Evolutionary conservation across 495 filamentous ascomycete genomes (phyloP).

Genomic region (Aspergillus cavernicola): DNA sequence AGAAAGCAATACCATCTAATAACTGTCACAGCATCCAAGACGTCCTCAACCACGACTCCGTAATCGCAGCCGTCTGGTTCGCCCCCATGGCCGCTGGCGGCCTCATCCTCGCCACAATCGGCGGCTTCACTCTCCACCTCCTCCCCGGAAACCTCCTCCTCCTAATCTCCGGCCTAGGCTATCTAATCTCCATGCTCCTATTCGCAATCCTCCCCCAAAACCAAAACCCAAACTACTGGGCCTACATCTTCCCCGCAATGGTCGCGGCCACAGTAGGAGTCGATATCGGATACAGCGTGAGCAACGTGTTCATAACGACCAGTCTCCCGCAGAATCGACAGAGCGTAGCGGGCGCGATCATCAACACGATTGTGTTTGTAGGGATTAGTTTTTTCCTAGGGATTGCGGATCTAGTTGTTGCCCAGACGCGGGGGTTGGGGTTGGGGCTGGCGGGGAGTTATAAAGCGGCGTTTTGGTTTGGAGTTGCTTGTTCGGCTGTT

Average conservation of each 20-base stretch:
- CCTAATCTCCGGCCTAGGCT: slow-evolving; percentile 1
- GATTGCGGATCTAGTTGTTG: slow-evolving; percentile 5
- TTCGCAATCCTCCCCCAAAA: slow-evolving; percentile 11
- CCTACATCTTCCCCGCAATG: slow-evolving; percentile 12
- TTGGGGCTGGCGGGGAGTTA: slow-evolving; percentile 8
- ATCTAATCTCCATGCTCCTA: slow-evolving; percentile 4
- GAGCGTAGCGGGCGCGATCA: slow-evolving; percentile 10
- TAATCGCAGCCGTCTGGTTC: slow-evolving; percentile 9
- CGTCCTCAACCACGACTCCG: slow-evolving; percentile 4
- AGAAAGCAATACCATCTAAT: background rate
- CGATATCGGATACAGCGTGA: slow-evolving; percentile 13
- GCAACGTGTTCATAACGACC: slow-evolving; percentile 15
- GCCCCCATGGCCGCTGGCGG: slow-evolving; percentile 15
- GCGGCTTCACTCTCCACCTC: slow-evolving; percentile 11
- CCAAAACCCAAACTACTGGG: slow-evolving; percentile 14
- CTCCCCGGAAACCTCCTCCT: slow-evolving; percentile 7
- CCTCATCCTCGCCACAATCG: slow-evolving; percentile 7
- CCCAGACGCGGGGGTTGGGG: background rate
- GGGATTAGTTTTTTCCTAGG: slow-evolving; percentile 14
- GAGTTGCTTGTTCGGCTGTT: slow-evolving; percentile 8
- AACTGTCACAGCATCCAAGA: slow-evolving; percentile 3
- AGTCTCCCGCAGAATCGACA: slow-evolving; percentile 8
- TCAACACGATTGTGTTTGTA: slow-evolving; percentile 12
- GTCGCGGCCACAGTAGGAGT: slow-evolving; percentile 6
- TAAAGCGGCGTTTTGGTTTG: slow-evolving; percentile 15